Evolutionary conservation across 2,329 filamentous ascomycete species (phyloP), one percentile per base, ranked within the genome.

Genomic region (Xylaria sp.): DNA sequence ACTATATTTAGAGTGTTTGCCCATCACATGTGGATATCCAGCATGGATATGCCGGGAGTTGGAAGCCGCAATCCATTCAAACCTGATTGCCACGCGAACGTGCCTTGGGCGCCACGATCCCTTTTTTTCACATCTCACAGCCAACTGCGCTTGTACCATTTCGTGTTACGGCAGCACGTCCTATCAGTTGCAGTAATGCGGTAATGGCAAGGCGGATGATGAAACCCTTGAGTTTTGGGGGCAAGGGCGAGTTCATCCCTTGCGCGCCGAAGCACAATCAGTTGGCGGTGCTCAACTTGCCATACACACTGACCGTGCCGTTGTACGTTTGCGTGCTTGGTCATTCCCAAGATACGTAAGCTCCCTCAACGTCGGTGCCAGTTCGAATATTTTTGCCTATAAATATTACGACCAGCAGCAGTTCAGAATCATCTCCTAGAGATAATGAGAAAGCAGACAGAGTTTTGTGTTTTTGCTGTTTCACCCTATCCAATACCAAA

Each of bases 161-260:
- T 25, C 34, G 37, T 57, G 37, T 7, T n/a, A 39, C 55, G 41
- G n/a, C n/a, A 3, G 8, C 34, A 18, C 37, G 13, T 57, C 15
- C 37, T 44, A 25, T 41, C 20, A 15, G 20, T 57, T 28, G n/a
- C 20, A 41, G 18, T 44, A 20, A 44, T 57, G 37, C 18, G 37
- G 37, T 18, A 44, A 28, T 44, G 15, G 7, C 8, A 44, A 10
- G 37, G 55, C 37, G 37, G n/a, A 44, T 56, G 34, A 44, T 44
- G 37, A 41, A 39, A 57, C 55, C n/a, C 54, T 12, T 12, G 39
- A 28, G 18, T 57, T 18, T 20, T 5, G n/a, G 37, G 4, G 13
- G 20, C 9, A 4, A 28, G 37, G 55, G 55, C 55, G 34, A 44
- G 37, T 23, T 57, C 25, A 20, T 57, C 55, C 55, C 55, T 57